Evolutionary conservation across 1,284 basidiomycete genomes (phyloP), one percentile per base, ranked within the genome.

Genomic region (Tetrapyrgos nigripes): DNA sequence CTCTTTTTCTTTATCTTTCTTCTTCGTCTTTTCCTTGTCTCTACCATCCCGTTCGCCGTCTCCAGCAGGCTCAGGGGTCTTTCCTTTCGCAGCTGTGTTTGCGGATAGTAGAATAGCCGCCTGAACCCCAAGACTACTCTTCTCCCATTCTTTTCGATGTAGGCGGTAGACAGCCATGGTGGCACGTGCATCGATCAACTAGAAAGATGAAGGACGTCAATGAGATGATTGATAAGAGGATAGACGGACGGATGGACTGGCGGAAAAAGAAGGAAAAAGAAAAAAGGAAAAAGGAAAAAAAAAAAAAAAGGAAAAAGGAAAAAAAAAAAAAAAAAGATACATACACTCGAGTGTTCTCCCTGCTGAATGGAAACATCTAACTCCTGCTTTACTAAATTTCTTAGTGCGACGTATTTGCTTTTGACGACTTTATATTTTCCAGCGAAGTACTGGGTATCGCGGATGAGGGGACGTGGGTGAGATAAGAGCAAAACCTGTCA

Each of bases 91-190:
- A 26, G 33, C 28, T 35, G 51, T 60, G 10, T 51, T 27, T n/a
- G n/a, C n/a, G 3, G 48, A 21, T 21, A 57, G 2, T 48, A 50
- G 64, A 23, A 80, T 64, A n/a, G 75, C 71, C 49, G n/a, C n/a
- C n/a, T n/a, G n/a, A n/a, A n/a, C n/a, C 13, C 43, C 52, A 13
- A 59, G 73, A 59, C 71, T 69, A 21, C 72, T 76, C 52, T 80
- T 82, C 64, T 98, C 96, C 95, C 95, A 98, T 53, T 87, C 84
- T 58, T 86, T 86, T 68, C 93, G 91, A 72, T 97, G 85, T n/a
- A 97, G 73, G 5, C 95, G 83, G 74, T 93, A 99, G 23, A 98
- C 79, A 0, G 94, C 97, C 95, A 99, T 98, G 0, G 97, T 96
- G 0, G n/a, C n/a, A n/a, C n/a, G n/a, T n/a, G n/a, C n/a, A n/a